Evolutionary conservation across 2,329 filamentous ascomycete genomes (phyloP).

Genomic region (Claviceps pazoutovae): DNA sequence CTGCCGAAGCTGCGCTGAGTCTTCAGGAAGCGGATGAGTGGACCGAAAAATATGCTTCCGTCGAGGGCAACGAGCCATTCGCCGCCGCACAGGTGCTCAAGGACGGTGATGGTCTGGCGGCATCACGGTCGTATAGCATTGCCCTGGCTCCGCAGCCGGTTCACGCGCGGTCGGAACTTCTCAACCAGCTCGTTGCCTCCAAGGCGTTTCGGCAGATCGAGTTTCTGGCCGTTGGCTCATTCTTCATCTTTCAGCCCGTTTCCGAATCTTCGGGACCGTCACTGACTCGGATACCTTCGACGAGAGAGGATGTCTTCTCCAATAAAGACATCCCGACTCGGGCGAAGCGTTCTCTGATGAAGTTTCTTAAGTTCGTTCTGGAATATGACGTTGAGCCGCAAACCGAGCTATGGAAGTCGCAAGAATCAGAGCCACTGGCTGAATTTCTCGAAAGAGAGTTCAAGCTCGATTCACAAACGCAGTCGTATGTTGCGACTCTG

Average conservation of each 20-base stretch:
- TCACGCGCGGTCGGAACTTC: slow-evolving; percentile 65
- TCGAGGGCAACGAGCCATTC: slow-evolving; percentile 14
- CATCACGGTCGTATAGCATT: slow-evolving; percentile 66
- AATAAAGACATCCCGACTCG: slow-evolving; percentile 62
- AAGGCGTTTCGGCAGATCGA: slow-evolving; percentile 80
- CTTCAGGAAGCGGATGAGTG: slow-evolving; percentile 69
- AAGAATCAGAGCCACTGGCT: slow-evolving; percentile 40
- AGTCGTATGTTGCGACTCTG: slow-evolving; percentile 49
- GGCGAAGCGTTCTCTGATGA: slow-evolving; percentile 79
- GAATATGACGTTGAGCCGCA: slow-evolving; percentile 50
- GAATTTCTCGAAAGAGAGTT: slow-evolving; percentile 49
- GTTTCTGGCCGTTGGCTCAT: slow-evolving; percentile 84
- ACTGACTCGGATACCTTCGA: slow-evolving; percentile 67
- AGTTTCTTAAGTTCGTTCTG: slow-evolving; percentile 78
- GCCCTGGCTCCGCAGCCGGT: slow-evolving; percentile 77
- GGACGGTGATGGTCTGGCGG: slow-evolving; percentile 31
- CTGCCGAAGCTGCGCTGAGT: slow-evolving; percentile 71
- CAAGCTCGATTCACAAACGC: slow-evolving; percentile 53
- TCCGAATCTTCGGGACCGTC: slow-evolving; percentile 16
- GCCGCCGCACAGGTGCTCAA: slow-evolving; percentile 20
- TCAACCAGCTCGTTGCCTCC: slow-evolving; percentile 75
- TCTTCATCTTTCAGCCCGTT: slow-evolving; percentile 56
- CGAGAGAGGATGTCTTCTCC: slow-evolving; percentile 81
- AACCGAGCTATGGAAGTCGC: slow-evolving; percentile 41
- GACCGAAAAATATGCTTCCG: slow-evolving; percentile 32